Evolutionary conservation across 768 basidiomycete species (phyloP), one percentile per base, ranked within the genome.

Genomic region (Leccinellum rugosiceps): DNA sequence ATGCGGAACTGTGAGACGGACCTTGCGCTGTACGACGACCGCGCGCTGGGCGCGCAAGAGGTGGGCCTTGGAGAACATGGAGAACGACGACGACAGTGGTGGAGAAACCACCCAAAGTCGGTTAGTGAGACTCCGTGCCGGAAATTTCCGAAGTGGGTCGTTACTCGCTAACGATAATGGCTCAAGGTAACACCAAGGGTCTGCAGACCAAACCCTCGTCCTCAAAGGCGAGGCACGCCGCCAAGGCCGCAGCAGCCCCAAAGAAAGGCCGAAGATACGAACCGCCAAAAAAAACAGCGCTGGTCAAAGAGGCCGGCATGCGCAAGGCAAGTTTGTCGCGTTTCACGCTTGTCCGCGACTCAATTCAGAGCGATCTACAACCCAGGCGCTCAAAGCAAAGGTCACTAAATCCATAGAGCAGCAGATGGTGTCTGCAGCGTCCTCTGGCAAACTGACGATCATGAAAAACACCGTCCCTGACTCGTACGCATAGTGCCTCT

Each of bases 361-460:
- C 3, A 34, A 3, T 21, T 14, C 9, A 17, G 13, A 19, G 13
- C 13, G 8, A 31, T 49, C 13, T 23, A 21, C 45, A 7, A 21
- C 30, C 38, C 55, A 96, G 94, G 78, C 84, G 66, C 79, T 97
- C 61, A 88, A 88, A 58, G 88, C 92, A 52, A 94, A 94, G 76
- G 94, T 97, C 69, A 93, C 90, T 71, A 86, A 84, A 71, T 91
- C 90, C 21, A 94, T 98, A 65, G 94, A 98, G 71, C 80, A 82
- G 54, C 94, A 95, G 73, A 92, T 94, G 85, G 90, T 92, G 13
- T 77, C 84, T 50, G 93, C 93, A 7, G 94, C 94, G 3, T 93
- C 91, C 5, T 78, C 86, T 44, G 94, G 94, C 38, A 93, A 92
- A 71, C 78, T 98, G 59, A 92, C 92, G 28, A 94, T 98, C 70